Evolutionary conservation across 441 rosid species (phyloP).

Genomic region (Adansonia madagascariensis): DNA sequence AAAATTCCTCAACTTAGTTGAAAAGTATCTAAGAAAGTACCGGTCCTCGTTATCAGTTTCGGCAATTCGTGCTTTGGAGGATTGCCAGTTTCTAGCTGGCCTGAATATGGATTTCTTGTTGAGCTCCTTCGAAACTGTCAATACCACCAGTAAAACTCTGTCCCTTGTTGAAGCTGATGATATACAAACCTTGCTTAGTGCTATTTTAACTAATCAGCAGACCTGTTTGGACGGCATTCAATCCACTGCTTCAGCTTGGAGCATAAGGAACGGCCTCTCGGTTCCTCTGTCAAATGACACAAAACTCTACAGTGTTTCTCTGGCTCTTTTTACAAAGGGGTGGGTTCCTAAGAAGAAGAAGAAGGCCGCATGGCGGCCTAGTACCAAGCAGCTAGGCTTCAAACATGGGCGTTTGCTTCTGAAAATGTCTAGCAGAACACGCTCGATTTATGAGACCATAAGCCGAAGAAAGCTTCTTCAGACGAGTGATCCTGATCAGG

Average conservation of each 20-base stretch:
- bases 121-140: constrained; percentile 52
- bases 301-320: constrained; percentile 72
- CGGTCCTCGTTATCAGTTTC: constrained; percentile 41
- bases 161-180: constrained; percentile 56
- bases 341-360: constrained; percentile 59
- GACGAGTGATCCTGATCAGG: constrained; percentile 19
- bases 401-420: constrained; percentile 56
- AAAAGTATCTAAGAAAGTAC: constrained; percentile 45
- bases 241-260: constrained; percentile 52
- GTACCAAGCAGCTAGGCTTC: constrained; percentile 35
- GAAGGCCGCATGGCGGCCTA: constrained; percentile 34
- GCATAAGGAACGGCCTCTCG: constrained; percentile 48
- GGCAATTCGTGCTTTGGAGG: constrained; percentile 68
- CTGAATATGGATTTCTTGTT: constrained; percentile 66
- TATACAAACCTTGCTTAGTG: constrained; percentile 59
- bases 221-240: constrained; percentile 68
- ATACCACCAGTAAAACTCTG: constrained; percentile 39
- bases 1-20: constrained; percentile 53
- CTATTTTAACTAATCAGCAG: constrained; percentile 64
- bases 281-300: constrained; percentile 63
- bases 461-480: constrained; percentile 53
- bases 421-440: constrained; percentile 54
- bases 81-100: constrained; percentile 64
- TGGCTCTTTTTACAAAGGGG: constrained; percentile 70
- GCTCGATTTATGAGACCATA: constrained; percentile 53